Evolutionary conservation across 2,329 filamentous ascomycete genomes (phyloP), one percentile per base, ranked within the genome.

Genomic region (Curvularia sp.): DNA sequence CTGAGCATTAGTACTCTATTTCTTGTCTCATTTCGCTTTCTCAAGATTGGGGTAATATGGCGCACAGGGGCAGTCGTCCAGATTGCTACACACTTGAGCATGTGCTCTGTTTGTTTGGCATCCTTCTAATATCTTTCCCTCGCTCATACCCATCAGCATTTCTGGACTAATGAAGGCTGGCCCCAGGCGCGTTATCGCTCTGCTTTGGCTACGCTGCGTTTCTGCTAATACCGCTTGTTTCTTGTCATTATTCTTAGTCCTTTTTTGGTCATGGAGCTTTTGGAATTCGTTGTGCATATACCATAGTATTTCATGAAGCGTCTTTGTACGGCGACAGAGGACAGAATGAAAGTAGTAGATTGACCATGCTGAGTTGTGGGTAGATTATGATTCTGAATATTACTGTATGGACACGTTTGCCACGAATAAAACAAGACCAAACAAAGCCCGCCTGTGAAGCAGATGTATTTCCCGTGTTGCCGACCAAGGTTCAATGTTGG

Each of bases 81-180:
- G 67, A 67, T 59, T 50, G 49, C 66, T 72, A 74, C 67, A 73
- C 65, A 65, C 63, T 60, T 59, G 72, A 72, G 74, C 74, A 70
- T 69, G 67, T 65, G 71, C 73, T 75, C 69, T 65, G 59, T 54
- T 65, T 60, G 52, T 64, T 64, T 65, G 66, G 66, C 66, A 68
- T 69, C 66, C 65, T 71, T 64, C 71, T 76, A 74, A 76, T 74
- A 75, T 67, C 63, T 71, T 70, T 72, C 66, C 69, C 65, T 70
- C 66, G 65, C 65, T 70, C 72, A 75, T 75, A 75, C 73, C 73
- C 73, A 67, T 66, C 68, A 62, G 57, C 60, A 73, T 68, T 71
- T 62, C 65, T 73, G 70, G 71, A 72, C 64, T 67, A 60, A 61
- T 71, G 67, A 70, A 74, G 75, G 75, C 75, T 77, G 75, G 75